These are phyloP conservation scores for Daldinia eschscholtzii DNA, from an alignment of 2,329 filamentous ascomycete genomes.

Conservation along the genomic window DNA sequence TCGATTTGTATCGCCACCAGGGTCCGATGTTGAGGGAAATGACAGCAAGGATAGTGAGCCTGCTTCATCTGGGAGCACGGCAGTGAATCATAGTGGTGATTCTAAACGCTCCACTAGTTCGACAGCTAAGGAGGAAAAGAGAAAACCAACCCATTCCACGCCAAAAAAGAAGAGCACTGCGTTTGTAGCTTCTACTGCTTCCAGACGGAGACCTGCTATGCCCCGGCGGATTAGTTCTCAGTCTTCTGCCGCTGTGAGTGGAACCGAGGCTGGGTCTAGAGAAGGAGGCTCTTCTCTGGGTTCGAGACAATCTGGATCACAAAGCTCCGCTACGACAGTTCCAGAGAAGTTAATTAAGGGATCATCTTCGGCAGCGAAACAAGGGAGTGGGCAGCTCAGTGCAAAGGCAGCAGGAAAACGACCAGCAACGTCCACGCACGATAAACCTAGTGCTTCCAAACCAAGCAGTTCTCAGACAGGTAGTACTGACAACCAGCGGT, in stretches of 20 bases:
- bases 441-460: slow-evolving; percentile 32
- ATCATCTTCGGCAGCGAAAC: slow-evolving; percentile 18
- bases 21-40: slow-evolving; percentile 60
- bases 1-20: slow-evolving; percentile 69
- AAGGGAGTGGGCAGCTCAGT: slow-evolving; percentile 50
- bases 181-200: slow-evolving; percentile 60
- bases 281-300: slow-evolving; percentile 49
- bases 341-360: slow-evolving; percentile 47
- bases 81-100: slow-evolving; percentile 47
- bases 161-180: slow-evolving; percentile 55
- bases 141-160: slow-evolving; percentile 38
- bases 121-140: slow-evolving; percentile 47
- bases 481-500: slow-evolving; percentile 15
- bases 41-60: slow-evolving; percentile 52
- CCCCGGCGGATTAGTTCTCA: slow-evolving; percentile 63
- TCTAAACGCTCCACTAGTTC: slow-evolving; percentile 42
- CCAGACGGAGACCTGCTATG: slow-evolving; percentile 62
- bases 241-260: slow-evolving; percentile 53
- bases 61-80: slow-evolving; percentile 59
- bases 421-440: slow-evolving; percentile 49
- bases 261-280: slow-evolving; percentile 53
- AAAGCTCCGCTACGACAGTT: slow-evolving; percentile 48
- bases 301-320: slow-evolving; percentile 43
- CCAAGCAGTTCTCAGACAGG: slow-evolving; percentile 19
- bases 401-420: slow-evolving; percentile 65